Evolutionary conservation across 2,329 filamentous ascomycete genomes (phyloP).

Genomic region (Monilinia fructigena): DNA sequence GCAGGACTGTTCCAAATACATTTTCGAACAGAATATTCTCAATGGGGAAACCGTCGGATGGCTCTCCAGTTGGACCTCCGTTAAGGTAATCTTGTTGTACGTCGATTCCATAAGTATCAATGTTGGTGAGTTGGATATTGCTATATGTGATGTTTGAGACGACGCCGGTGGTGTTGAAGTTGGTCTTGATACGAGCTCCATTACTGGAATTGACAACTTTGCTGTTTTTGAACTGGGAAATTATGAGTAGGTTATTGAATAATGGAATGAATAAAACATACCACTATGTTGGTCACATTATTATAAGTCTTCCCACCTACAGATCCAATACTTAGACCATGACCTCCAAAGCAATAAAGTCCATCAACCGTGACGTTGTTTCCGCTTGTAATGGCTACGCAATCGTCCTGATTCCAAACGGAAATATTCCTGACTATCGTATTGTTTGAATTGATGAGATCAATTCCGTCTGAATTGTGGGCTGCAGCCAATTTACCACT

Average conservation of each 20-base stretch:
- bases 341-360: conserved; percentile 38
- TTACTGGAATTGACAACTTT: conserved; percentile 36
- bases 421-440: conserved; percentile 42
- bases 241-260: background rate
- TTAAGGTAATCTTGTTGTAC: conserved; percentile 54
- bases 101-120: conserved; percentile 50
- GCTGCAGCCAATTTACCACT: conserved; percentile 31
- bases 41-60: conserved; percentile 44
- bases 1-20: conserved; percentile 39
- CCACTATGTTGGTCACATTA: conserved; percentile 40
- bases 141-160: conserved; percentile 47
- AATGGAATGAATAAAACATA: conserved; percentile 23
- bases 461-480: conserved; percentile 56
- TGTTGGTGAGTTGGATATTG: conserved; percentile 47
- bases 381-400: conserved; percentile 40
- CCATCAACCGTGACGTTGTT: conserved; percentile 38
- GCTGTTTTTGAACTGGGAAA: conserved; percentile 37
- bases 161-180: conserved; percentile 43
- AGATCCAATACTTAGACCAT: conserved; percentile 41
- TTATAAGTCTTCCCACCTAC: conserved; percentile 41
- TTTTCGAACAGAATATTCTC: conserved; percentile 41
- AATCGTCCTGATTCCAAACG: conserved; percentile 40
- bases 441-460: conserved; percentile 47
- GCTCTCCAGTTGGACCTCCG: conserved; percentile 44
- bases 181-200: conserved; percentile 45